Percentiles rank a stretch among this genome's conserved stretches.
Conservation (phyloP, 2,329 filamentous ascomycete species). For the Verticillium isaacii region DNA sequence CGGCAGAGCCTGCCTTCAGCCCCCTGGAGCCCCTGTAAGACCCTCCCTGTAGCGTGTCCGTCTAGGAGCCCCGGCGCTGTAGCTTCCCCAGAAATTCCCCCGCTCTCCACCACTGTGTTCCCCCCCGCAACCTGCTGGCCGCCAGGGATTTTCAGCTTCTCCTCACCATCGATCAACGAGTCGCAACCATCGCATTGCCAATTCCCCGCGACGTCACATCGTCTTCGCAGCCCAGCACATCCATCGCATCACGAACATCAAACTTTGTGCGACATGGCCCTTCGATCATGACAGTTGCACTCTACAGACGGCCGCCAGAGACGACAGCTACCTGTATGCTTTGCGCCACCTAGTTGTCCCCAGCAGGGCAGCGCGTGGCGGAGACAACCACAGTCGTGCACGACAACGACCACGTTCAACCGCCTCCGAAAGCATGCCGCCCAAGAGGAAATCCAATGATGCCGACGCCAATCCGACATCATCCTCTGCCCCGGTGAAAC, state of each 20-base stretch:
- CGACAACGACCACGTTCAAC: not conserved
- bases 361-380: not conserved
- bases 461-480: conserved; percentile 15
- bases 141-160: not conserved
- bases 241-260: not conserved
- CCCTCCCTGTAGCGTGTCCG: not conserved
- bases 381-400: not conserved
- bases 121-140: not conserved
- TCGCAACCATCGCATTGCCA: not conserved
- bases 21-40: not conserved
- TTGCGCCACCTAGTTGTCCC: not conserved
- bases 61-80: not conserved
- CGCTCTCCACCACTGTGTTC: not conserved
- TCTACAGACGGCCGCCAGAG: not conserved
- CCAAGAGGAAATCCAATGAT: conserved; percentile 29
- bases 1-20: too few relatives aligned
- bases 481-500: conserved; percentile 37
- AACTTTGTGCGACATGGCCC: not conserved
- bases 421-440: conserved; percentile 26
- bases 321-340: not conserved
- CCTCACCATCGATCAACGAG: not conserved
- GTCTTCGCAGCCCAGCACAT: not conserved
- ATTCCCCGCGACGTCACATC: not conserved
- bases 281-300: not conserved
- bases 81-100: not conserved